Conservation (phyloP, 192 early-diverging fungal species). For the Coemansia sp. region DNA sequence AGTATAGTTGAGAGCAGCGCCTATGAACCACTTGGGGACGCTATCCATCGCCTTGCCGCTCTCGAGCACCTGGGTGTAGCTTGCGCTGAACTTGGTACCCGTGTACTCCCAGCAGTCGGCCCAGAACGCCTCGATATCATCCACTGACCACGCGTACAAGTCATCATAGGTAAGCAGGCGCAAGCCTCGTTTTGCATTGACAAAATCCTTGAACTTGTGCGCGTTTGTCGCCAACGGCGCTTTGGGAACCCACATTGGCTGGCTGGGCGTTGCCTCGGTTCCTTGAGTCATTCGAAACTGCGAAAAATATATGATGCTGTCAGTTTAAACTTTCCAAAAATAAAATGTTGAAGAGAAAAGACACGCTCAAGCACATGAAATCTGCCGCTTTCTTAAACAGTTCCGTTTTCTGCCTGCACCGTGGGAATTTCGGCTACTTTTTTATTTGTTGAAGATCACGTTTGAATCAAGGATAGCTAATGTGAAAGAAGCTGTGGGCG, state of each 20-base stretch:
- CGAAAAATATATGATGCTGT: background rate
- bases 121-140: constrained; percentile 81
- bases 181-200: constrained; percentile 67
- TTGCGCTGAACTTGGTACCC: constrained; percentile 24
- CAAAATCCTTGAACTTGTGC: constrained; percentile 68
- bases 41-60: constrained; percentile 69
- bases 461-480: constrained; percentile 18
- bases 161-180: constrained; percentile 59
- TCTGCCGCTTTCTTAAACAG: background rate
- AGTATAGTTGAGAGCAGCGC: constrained; percentile 83
- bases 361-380: background rate
- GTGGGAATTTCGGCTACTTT: background rate
- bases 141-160: constrained; percentile 82
- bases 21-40: constrained; percentile 92
- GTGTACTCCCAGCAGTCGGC: constrained; percentile 76
- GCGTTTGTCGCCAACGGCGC: constrained; percentile 59
- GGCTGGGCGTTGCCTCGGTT: background rate
- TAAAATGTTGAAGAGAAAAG: background rate
- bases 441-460: background rate
- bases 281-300: constrained; percentile 24
- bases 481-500: constrained; percentile 32
- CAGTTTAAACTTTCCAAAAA: background rate
- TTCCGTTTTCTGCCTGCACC: background rate
- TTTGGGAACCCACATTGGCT: constrained; percentile 64
- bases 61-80: constrained; percentile 61